Percentiles rank a stretch among this genome's conserved stretches.
Conservation (phyloP, 805 yeast genomes). For the Wickerhamiella spandovensis region DNA sequence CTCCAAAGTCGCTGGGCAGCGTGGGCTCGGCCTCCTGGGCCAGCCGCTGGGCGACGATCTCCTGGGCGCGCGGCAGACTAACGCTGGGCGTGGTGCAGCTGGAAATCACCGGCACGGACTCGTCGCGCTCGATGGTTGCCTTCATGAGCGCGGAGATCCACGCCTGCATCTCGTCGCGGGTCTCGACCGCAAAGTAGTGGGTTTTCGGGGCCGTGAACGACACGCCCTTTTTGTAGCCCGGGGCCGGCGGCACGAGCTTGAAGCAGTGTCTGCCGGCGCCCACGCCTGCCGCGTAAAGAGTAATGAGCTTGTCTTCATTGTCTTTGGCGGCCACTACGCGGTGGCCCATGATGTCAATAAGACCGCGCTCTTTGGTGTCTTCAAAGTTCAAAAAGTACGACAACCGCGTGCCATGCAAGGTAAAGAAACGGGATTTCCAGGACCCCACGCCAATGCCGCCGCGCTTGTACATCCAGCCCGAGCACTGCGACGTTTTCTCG, state of each 20-base stretch:
- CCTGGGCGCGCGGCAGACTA: slow-evolving; percentile 75
- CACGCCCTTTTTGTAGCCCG: slow-evolving; percentile 88
- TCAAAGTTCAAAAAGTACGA: slow-evolving; percentile 71
- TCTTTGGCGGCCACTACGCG: slow-evolving; percentile 72
- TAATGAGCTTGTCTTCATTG: slow-evolving; percentile 67
- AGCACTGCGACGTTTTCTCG: slow-evolving; percentile 54
- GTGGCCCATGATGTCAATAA: slow-evolving; percentile 92
- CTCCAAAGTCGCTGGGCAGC: slow-evolving; percentile 2
- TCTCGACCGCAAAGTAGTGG: slow-evolving; percentile 91
- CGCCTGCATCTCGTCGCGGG: slow-evolving; percentile 76
- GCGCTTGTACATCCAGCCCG: slow-evolving; percentile 95
- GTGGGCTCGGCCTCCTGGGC: slow-evolving; percentile 25
- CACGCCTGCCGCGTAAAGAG: slow-evolving; percentile 82
- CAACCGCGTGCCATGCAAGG: slow-evolving; percentile 82
- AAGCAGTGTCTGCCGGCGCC: slow-evolving; percentile 92
- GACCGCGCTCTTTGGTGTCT: slow-evolving; percentile 78
- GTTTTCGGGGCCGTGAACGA: slow-evolving; percentile 94
- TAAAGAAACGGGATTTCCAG: slow-evolving; percentile 81
- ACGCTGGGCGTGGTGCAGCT: slow-evolving; percentile 95
- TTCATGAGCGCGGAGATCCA: slow-evolving; percentile 95
- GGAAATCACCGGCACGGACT: slow-evolving; percentile 77
- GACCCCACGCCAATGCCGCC: slow-evolving; percentile 76
- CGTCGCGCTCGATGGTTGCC: slow-evolving; percentile 93
- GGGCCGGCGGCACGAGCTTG: slow-evolving; percentile 91
- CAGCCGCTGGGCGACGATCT: slow-evolving; percentile 66